Conservation (phyloP, 768 basidiomycete genomes). For the Mycena belliarum region DNA sequence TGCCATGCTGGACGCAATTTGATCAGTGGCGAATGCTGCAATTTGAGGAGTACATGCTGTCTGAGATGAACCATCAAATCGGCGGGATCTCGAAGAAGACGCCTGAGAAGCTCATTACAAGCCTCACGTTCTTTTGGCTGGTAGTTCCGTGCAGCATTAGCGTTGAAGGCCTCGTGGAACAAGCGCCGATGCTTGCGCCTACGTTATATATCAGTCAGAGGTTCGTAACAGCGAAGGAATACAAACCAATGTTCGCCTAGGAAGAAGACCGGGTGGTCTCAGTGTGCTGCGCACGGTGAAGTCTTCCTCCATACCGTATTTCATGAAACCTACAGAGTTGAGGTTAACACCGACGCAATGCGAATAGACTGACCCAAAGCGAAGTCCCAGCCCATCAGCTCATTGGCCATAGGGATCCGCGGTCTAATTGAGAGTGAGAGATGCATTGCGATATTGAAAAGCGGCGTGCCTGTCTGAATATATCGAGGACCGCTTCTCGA, state of each 20-base stretch:
- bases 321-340: background rate
- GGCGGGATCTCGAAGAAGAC: background rate
- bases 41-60: background rate
- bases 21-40: too few species aligned
- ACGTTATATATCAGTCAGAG: background rate
- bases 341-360: background rate
- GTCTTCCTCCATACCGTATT: too few species aligned
- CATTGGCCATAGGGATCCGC: background rate
- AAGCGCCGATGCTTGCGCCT: background rate
- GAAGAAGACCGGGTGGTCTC: background rate
- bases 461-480: background rate
- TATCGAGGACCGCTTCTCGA: background rate
- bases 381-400: background rate
- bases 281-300: too few species aligned
- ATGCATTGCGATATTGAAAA: background rate
- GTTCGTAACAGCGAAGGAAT: background rate
- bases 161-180: background rate
- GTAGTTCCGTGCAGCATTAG: background rate
- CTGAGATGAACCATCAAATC: background rate
- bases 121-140: background rate
- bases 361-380: background rate
- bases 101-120: background rate
- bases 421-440: background rate
- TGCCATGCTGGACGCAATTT: constrained; percentile 44
- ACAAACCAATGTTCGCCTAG: background rate